Evolutionary conservation across 495 filamentous ascomycete genomes (phyloP).

Genomic region (Xylaria nigripes): DNA sequence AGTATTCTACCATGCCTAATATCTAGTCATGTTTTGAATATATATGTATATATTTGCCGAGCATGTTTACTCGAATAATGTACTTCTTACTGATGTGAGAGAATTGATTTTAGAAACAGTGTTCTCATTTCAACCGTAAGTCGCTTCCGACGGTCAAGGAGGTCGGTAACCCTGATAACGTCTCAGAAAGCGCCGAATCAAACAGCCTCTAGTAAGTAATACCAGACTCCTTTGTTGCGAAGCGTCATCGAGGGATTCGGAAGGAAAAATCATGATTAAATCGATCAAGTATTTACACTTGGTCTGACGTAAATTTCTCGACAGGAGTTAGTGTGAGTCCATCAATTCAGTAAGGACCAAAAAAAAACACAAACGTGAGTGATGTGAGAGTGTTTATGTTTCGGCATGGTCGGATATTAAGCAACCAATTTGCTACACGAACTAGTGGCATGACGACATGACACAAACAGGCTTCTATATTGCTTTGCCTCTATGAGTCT

Average conservation of each 20-base stretch:
- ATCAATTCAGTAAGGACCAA: background rate
- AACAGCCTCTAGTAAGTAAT: no score
- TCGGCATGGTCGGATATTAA: background rate
- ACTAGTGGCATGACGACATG: no score
- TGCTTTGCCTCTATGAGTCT: background rate
- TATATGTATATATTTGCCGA: background rate
- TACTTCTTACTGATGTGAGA: no score
- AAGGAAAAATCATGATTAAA: no score
- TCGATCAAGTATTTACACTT: no score
- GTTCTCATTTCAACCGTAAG: no score
- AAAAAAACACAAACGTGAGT: background rate
- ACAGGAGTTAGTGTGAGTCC: background rate
- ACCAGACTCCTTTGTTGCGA: no score
- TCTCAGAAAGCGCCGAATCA: no score
- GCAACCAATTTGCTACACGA: background rate
- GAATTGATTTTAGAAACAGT: no score
- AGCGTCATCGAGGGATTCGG: no score
- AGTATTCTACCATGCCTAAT: background rate
- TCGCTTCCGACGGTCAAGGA: no score
- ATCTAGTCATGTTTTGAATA: background rate
- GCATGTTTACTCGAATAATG: background rate
- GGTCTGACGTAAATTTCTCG: background rate
- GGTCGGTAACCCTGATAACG: no score
- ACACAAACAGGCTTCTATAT: background rate
- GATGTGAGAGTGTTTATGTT: background rate